Percentiles rank a stretch among this genome's conserved stretches.
phyloP scores from a whole-genome alignment of 768 basidiomycete species.

The Tylopilus sp. region DNA sequence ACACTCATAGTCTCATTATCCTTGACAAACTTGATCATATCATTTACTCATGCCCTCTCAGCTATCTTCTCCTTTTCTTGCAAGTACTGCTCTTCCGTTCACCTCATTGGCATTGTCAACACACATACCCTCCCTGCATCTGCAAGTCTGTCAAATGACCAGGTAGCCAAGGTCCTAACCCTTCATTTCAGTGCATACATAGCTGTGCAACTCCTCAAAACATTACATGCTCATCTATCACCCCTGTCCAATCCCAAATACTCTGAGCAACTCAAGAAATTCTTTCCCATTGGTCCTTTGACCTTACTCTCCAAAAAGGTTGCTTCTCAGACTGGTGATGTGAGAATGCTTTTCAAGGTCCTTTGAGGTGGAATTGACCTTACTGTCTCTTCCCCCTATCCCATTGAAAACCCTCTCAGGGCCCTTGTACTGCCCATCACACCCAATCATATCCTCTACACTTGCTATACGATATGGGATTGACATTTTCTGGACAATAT shows the following conservation, averaged over 20 bases:
- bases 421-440: slow-evolving; percentile 45
- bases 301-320: slow-evolving; percentile 76
- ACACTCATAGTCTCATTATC: slow-evolving; percentile 56
- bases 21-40: slow-evolving; percentile 89
- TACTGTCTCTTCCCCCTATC: slow-evolving; percentile 35
- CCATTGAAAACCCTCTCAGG: slow-evolving; percentile 26
- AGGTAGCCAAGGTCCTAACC: slow-evolving; percentile 47
- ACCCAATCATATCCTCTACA: slow-evolving; percentile 72
- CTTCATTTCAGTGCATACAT: slow-evolving; percentile 83
- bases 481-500: too few species aligned
- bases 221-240: slow-evolving; percentile 61
- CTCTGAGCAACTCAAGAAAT: slow-evolving; percentile 39
- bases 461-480: too few species aligned
- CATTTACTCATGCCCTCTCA: slow-evolving; percentile 53
- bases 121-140: slow-evolving; percentile 78
- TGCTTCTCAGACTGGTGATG: slow-evolving; percentile 79
- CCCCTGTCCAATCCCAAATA: slow-evolving; percentile 40
- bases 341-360: slow-evolving; percentile 76
- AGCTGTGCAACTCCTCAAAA: slow-evolving; percentile 62
- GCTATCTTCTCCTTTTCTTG: slow-evolving; percentile 67
- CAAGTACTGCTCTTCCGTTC: slow-evolving; percentile 47
- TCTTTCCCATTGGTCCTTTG: slow-evolving; percentile 63
- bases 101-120: slow-evolving; percentile 84
- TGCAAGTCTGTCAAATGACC: slow-evolving; percentile 34
- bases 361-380: slow-evolving; percentile 76